Base-by-base conservation (phyloP, 2,329 filamentous ascomycete species). In the Sordariomycetes sp. region DNA sequence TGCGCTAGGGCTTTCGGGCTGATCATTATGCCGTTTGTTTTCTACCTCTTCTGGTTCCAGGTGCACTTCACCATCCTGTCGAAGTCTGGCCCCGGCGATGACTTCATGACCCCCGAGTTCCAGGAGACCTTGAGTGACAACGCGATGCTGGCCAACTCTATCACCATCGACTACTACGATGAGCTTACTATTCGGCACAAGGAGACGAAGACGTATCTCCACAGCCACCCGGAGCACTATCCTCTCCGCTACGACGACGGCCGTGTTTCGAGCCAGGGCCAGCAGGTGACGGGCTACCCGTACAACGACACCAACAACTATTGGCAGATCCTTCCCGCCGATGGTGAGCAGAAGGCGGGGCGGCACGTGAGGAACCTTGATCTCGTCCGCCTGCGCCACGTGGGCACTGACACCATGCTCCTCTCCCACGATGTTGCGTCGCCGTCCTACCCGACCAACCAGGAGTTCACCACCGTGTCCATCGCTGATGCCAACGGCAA, bases 21-120 rank as follows among this genome's bases (percentile, higher is more conserved):
- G 58, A 89, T 97, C 64, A 69, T 96, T 63, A 82, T 97, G 63
- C 94, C 94, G 15, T 96, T 99, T 78, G 78, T 97, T 66, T 95
- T 99, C 73, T 99, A 99, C 72, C 82, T 99, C 53, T 97, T 99
- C 79, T 99, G 94, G 94, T 99, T 99, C 85, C 94, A 99, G 78
- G 91, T 99, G 34, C 94, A 99, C 74, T 99, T 99, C 70, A 80
- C 89, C 52, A 89, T 99, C 65, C 79, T 99, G 61, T 86, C 76
- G 62, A 81, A 86, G 60, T 97, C 94, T 56, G 94, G 94, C 39
- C 92, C 94, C 52, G 94, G 94, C 57, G 94, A 99, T 68, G 92
- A 97, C 67, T 99, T 99, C 74, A 99, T 99, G 94, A 90, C 87
- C 3, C 94, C 94, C 1, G 90, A 94, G 67, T 99, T 99, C 76